Base-by-base conservation (phyloP, 306 rosid species). In the Arachis stenosperma region DNA sequence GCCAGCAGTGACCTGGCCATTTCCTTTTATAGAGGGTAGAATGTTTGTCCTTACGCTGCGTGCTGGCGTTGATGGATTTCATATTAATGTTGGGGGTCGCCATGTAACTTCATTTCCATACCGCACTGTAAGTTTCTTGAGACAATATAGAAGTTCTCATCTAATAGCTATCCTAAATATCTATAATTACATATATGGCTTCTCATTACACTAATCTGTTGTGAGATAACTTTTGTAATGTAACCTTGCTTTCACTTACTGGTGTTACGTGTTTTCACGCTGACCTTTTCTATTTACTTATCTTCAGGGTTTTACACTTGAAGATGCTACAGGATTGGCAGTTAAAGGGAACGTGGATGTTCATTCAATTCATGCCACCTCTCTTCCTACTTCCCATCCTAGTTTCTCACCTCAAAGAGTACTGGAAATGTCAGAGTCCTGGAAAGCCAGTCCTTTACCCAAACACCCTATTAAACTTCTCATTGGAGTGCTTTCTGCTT, bases 1-100 rank as follows among this genome's bases (percentile, higher is more conserved):
- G 86, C 98, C 98, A 57, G 97, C 85, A 83, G 87, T 92, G 70
- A 88, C 90, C 73, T 90, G 98, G 98, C 97, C 98, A 75, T 92
- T 88, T 77, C 96, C 97, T 71, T 90, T 92, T 48, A 70, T 82
- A 80, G 98, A 92, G 90, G 96, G 96, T 40, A 84, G 93, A 86
- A 78, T 90, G 84, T 90, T 92, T 87, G 85, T 90, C 75, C 83
- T 92, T 54, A 92, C 97, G 50, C 69, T 92, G 75, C 97, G 88
- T 50, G 98, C 97, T 47, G 92, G 97, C 37, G 86, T 90, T 70
- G 98, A 92, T 79, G 98, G 98, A 61, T 92, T 84, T 76, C 98
- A 90, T 75, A 80, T 90, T 70, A 90, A 61, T 62, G 89, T 90
- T 58, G 98, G 98, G 33, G 97, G 98, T 48, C 83, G 93, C 79